Evolutionary conservation across 2,329 filamentous ascomycete genomes (phyloP), one percentile per base, ranked within the genome.

Genomic region (Calonectria pteridis): DNA sequence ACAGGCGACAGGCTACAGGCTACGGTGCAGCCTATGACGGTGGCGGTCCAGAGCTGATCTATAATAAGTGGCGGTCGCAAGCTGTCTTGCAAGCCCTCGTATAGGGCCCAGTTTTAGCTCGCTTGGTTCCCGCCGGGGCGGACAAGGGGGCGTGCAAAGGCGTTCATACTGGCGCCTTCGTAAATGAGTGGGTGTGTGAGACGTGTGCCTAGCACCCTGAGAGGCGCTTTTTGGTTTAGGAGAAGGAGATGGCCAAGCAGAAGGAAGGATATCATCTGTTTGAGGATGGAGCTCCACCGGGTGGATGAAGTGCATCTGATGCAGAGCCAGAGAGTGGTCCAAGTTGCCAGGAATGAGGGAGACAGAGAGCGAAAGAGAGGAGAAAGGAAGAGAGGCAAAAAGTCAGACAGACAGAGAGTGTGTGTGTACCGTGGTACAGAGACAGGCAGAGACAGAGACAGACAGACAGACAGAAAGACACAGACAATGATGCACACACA

Each of bases 11-110:
- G 33, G 33, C 33, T 37, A 37, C 33, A 58, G 18, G 18, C 28
- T 58, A 59, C 65, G 55, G 55, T 58, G 43, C 71, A 71, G 66
- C 50, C 70, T 69, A 69, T 73, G 67, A 64, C 40, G 58, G 55
- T 14, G 35, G 43, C 28, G 29, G 46, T 37, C 40, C 63, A 64
- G 40, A 67, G 66, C 66, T 69, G 55, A 72, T 53, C 69, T 62
- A 33, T 69, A 66, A 64, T 64, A 62, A 69, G 70, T 72, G 70
- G 70, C 70, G 55, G 66, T 58, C 55, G 65, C 55, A 69, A 53
- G 46, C 33, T 59, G 33, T 37, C 55, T 37, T 9, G 55, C 55
- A 40, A 37, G 33, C 33, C 33, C 65, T 72, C 58, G 70, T 69
- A 69, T 64, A 63, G 26, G 35, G n/a, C 37, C 40, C 43, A 50